Percentiles rank a stretch among this genome's conserved stretches.
These are phyloP conservation scores for Moesziomyces parantarcticus DNA, from an alignment of 1,284 basidiomycete species.

Conservation along the genomic window DNA sequence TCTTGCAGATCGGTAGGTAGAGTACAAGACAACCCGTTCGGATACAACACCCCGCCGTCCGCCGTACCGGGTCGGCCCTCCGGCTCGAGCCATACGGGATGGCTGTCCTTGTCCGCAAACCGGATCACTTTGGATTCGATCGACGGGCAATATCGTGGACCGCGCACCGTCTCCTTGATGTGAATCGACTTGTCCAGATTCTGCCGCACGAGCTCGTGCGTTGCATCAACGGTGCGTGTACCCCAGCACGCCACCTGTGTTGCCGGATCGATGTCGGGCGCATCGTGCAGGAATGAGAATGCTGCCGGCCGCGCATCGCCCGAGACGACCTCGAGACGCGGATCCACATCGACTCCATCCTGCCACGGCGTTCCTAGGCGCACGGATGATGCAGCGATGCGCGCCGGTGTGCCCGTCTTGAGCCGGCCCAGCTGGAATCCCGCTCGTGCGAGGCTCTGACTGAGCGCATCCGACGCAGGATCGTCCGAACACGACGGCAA, in stretches of 20 bases:
- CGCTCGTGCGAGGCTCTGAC: slow-evolving; percentile 77
- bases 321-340: slow-evolving; percentile 30
- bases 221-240: slow-evolving; percentile 78
- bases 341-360: slow-evolving; percentile 6
- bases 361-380: slow-evolving; percentile 71
- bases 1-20: slow-evolving; percentile 85
- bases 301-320: slow-evolving; percentile 44
- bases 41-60: slow-evolving; percentile 80
- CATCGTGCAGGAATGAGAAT: slow-evolving; percentile 53
- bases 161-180: slow-evolving; percentile 87
- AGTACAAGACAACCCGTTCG: slow-evolving; percentile 87
- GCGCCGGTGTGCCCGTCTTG: slow-evolving; percentile 89
- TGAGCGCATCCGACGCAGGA: slow-evolving; percentile 74
- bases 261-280: slow-evolving; percentile 67
- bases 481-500: slow-evolving; percentile 72
- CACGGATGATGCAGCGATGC: slow-evolving; percentile 78
- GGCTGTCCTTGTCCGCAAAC: slow-evolving; percentile 77
- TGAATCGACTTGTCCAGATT: slow-evolving; percentile 80
- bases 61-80: slow-evolving; percentile 86
- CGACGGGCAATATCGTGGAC: slow-evolving; percentile 89
- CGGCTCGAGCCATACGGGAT: slow-evolving; percentile 88
- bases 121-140: slow-evolving; percentile 85
- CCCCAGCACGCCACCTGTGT: slow-evolving; percentile 80
- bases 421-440: slow-evolving; percentile 84
- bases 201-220: slow-evolving; percentile 76